Base-by-base conservation (phyloP, 1,139 yeast species). In the Debaryomyces fabryi region DNA sequence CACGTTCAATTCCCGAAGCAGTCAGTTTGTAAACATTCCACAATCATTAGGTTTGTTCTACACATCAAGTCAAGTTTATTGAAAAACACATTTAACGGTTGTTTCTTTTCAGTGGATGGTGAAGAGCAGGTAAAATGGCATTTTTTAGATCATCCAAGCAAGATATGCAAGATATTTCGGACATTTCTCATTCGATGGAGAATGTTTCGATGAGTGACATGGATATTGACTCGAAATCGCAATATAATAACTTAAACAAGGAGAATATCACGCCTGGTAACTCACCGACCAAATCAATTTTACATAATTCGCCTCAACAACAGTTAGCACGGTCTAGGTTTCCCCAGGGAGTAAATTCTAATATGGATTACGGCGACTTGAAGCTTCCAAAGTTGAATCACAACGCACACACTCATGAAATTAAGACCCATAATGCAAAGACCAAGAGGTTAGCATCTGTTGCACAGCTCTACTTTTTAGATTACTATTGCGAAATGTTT, bases 401-500 rank as follows among this genome's bases (percentile, higher is more conserved):
- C 38, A 29, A 45, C 15, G 25, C 39, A 38, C 44, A 46, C 16
- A 34, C 46, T n/a, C 33, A 39, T 16, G 39, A 39, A 8, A 8
- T 30, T 48, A 83, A 82, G 60, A 85, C 91, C 10, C 81, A 83
- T 52, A 79, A 82, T 42, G 85, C 88, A 40, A 90, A 89, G 60
- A 90, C 96, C 6, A 88, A 87, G 63, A 78, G 99, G 51, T 73
- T 90, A 53, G 96, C 95, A 4, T 88, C 91, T 51, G 97, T 93
- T 34, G 83, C 91, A 16, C 88, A 84, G 56, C 76, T 84, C 71
- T 88, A 88, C 71, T 93, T 95, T 61, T 76, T 95, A 53, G 99
- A 95, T 66, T 91, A 92, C 68, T 95, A 95, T 68, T 92, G 97
- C 69, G 99, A 93, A 63, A 85, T 89, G 83, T 88, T 95, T 70